These are phyloP conservation scores for Astrephomene gubernaculifera DNA, from an alignment of 139 green algal species.

Conservation along the genomic window DNA sequence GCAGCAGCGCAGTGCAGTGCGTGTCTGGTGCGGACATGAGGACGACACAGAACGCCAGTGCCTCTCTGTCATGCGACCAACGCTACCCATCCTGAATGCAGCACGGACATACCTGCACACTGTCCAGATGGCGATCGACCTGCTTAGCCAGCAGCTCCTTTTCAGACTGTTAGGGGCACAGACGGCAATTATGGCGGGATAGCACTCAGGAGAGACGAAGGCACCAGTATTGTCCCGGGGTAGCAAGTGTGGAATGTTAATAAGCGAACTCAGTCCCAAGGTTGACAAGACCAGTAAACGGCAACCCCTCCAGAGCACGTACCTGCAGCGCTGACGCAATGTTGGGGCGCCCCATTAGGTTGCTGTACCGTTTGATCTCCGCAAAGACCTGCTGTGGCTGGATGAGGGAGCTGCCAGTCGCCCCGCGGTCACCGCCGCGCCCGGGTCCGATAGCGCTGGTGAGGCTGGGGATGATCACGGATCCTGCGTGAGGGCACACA, in stretches of 20 bases:
- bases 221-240: too few species aligned
- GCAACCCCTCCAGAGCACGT: too few species aligned
- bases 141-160: slow-evolving; percentile 66
- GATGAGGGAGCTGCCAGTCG: slow-evolving; percentile 21
- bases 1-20: too few species aligned
- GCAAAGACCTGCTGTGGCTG: slow-evolving; percentile 73
- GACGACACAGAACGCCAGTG: too few species aligned
- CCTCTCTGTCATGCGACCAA: too few species aligned
- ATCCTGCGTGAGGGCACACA: slow-evolving; percentile 32
- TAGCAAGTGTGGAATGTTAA: too few species aligned
- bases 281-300: too few species aligned
- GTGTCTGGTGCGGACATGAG: too few species aligned
- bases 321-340: slow-evolving; percentile 61
- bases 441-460: slow-evolving; percentile 56
- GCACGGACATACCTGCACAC: slow-evolving; percentile 42
- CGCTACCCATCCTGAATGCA: too few species aligned
- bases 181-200: too few species aligned
- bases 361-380: slow-evolving; percentile 69
- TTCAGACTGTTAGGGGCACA: slow-evolving; percentile 52
- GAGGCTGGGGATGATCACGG: slow-evolving; percentile 69
- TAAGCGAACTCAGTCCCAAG: too few species aligned
- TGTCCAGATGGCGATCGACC: slow-evolving; percentile 63
- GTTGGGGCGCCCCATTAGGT: slow-evolving; percentile 64
- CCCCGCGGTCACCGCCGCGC: slow-evolving; percentile 28
- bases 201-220: too few species aligned